A percentile compares a stretch with the other conserved stretches of the same genome.
These are phyloP conservation scores for Hordeum pubiflorum DNA, from an alignment of 202 grass and related monocot species.

Conservation along the genomic window DNA sequence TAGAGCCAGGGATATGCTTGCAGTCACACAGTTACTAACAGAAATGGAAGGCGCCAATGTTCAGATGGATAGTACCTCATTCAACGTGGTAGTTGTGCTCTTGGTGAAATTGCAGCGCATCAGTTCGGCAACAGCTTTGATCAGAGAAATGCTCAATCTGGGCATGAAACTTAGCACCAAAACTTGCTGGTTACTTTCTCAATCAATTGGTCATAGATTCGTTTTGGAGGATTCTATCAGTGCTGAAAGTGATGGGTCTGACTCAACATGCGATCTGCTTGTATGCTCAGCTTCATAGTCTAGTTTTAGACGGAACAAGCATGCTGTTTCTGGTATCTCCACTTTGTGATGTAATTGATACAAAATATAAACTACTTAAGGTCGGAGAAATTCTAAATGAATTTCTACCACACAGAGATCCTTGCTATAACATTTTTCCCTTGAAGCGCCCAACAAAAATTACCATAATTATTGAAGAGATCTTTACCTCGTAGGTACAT, in stretches of 20 bases:
- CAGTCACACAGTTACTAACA: slow-evolving; percentile 44
- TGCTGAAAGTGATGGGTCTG: slow-evolving; percentile 35
- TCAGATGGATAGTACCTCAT: slow-evolving; percentile 66
- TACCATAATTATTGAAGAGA: not conserved
- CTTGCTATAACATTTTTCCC: slow-evolving; percentile 2
- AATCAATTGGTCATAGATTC: slow-evolving; percentile 8
- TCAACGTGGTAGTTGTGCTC: slow-evolving; percentile 58
- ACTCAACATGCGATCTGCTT: slow-evolving; percentile 51
- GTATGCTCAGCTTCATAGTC: slow-evolving; percentile 51
- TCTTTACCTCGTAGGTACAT: not conserved
- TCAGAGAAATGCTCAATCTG: slow-evolving; percentile 56
- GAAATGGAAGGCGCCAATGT: slow-evolving; percentile 62
- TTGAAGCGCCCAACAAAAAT: not conserved
- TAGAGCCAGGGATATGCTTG: slow-evolving; percentile 47
- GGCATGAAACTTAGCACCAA: slow-evolving; percentile 47
- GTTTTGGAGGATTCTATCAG: slow-evolving; percentile 23
- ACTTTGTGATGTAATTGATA: slow-evolving; percentile 14
- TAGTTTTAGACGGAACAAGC: slow-evolving; percentile 5
- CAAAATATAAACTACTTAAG: slow-evolving; percentile 18
- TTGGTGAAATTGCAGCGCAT: slow-evolving; percentile 44
- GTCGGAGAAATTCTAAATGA: not conserved
- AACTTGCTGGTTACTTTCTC: slow-evolving; percentile 45
- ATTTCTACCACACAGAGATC: slow-evolving; percentile 9
- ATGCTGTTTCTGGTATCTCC: slow-evolving; percentile 1
- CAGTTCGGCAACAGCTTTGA: slow-evolving; percentile 29